These are phyloP conservation scores for Acmispon strigosus DNA, from an alignment of 306 rosid species.

Conservation along the genomic window DNA sequence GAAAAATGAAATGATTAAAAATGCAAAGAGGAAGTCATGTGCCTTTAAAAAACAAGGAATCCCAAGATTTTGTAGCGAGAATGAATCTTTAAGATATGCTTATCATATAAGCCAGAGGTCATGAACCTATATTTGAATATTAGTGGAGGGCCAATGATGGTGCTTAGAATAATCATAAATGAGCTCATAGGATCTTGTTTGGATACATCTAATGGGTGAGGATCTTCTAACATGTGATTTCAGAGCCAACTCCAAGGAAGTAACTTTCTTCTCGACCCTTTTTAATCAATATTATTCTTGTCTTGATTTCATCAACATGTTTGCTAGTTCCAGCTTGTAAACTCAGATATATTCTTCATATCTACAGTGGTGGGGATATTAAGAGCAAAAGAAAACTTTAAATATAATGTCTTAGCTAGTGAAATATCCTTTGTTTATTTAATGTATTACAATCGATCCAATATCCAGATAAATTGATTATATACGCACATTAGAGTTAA, in stretches of 20 bases:
- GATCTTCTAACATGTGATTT: slow-evolving; percentile 37
- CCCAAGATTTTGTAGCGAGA: slow-evolving; percentile 22
- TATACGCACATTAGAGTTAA: neutral
- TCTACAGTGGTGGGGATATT: neutral
- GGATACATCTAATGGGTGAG: slow-evolving; percentile 20
- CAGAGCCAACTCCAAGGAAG: slow-evolving; percentile 19
- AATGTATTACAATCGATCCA: neutral
- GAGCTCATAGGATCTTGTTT: slow-evolving; percentile 28
- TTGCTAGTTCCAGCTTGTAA: slow-evolving; percentile 2
- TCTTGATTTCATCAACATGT: slow-evolving; percentile 11
- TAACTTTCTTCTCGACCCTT: neutral
- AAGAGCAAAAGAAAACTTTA: neutral
- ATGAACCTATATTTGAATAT: slow-evolving; percentile 17
- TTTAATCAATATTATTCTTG: neutral
- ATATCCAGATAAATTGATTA: neutral
- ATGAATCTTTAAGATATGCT: slow-evolving; percentile 31
- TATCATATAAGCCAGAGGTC: slow-evolving; percentile 19
- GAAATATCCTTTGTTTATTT: neutral
- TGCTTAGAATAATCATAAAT: slow-evolving; percentile 36
- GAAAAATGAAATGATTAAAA: neutral
- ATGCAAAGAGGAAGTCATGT: slow-evolving; percentile 24
- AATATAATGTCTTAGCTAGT: neutral
- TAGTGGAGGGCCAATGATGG: slow-evolving; percentile 35
- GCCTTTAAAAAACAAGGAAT: slow-evolving; percentile 27
- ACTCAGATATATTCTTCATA: slow-evolving; percentile 3